Percentiles rank a stretch among this genome's conserved stretches.
Conservation (phyloP, 345 rosid species). For the Camelina sativa region DNA sequence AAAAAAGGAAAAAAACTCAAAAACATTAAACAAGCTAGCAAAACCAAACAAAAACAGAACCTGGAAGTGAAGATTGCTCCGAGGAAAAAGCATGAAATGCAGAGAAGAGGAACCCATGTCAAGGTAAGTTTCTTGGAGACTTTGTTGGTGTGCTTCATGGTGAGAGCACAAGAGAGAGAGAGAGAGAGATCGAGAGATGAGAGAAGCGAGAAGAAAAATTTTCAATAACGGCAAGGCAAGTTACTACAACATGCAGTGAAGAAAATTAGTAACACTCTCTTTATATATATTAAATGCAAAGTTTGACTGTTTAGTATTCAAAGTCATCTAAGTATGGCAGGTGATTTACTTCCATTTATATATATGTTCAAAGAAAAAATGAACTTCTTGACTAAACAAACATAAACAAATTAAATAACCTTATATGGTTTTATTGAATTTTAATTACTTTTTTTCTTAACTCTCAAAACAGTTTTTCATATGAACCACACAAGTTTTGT, state of each 20-base stretch:
- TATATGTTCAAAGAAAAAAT: conserved; percentile 7
- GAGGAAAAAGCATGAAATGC: conserved; percentile 68
- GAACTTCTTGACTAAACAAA: conserved; percentile 17
- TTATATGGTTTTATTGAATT: background rate
- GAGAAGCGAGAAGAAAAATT: conserved; percentile 28
- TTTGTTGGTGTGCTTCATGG: conserved; percentile 74
- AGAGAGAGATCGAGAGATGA: conserved; percentile 10
- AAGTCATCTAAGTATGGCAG: conserved; percentile 19
- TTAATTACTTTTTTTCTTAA: background rate
- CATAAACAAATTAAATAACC: background rate
- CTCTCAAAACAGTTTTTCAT: background rate
- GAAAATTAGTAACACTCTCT: conserved; percentile 27
- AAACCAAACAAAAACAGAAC: conserved; percentile 38
- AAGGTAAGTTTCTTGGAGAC: conserved; percentile 50
- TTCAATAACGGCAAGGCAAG: conserved; percentile 26
- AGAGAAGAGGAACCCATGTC: conserved; percentile 77
- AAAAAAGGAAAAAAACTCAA: background rate
- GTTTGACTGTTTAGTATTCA: conserved; percentile 35
- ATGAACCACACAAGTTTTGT: conserved; percentile 1
- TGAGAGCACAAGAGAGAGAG: conserved; percentile 11
- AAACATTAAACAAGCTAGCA: background rate
- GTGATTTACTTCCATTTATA: conserved; percentile 30
- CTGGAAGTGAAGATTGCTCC: conserved; percentile 78
- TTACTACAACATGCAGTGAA: conserved; percentile 12
- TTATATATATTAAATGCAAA: conserved; percentile 20